Evolutionary conservation across 2,329 filamentous ascomycete species (phyloP).

Genomic region (Magnaporthales sp.): DNA sequence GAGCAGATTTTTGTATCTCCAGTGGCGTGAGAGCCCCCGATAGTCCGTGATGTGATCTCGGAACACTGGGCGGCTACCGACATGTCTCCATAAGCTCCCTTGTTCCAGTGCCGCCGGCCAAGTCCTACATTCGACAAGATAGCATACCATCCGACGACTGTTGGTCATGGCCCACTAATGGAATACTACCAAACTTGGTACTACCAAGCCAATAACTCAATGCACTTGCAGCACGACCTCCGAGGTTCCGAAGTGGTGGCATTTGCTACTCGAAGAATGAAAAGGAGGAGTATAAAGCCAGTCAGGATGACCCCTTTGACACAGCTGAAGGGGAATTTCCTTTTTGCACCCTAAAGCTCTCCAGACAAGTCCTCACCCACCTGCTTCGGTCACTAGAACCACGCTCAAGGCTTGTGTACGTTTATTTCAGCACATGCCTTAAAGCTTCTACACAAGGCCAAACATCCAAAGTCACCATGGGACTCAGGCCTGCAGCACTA

Average conservation of each 20-base stretch:
- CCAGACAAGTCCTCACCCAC: not conserved
- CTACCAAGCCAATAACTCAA: not conserved
- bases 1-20: not conserved
- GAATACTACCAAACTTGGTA: not conserved
- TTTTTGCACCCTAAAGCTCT: not conserved
- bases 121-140: not conserved
- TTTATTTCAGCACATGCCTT: not conserved
- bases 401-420: not conserved
- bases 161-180: not conserved
- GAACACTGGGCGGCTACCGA: not conserved
- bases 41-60: not conserved
- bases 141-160: not conserved
- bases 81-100: not conserved
- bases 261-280: not conserved
- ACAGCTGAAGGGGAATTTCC: not conserved
- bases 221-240: not conserved
- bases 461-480: not conserved
- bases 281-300: not conserved
- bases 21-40: not conserved
- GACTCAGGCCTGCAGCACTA: not conserved
- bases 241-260: not conserved
- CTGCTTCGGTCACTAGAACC: not conserved
- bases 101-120: not conserved
- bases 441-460: not conserved
- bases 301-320: not conserved